A percentile compares a stretch with the other conserved stretches of the same genome.
phyloP scores from a whole-genome alignment of 805 yeast species.

The Metahyphopichia silvanorum region DNA sequence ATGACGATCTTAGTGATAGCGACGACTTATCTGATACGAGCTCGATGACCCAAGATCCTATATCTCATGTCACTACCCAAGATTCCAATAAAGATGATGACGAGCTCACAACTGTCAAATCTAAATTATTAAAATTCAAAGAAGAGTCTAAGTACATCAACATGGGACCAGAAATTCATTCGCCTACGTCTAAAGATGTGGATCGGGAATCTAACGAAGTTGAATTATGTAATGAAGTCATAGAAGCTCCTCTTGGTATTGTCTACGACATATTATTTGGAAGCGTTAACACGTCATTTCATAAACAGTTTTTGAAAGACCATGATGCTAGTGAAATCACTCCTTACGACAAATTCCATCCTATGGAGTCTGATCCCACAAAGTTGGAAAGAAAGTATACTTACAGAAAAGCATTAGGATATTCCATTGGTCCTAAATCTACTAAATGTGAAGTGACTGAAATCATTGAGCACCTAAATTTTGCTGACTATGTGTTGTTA shows the following conservation, averaged over 20 bases:
- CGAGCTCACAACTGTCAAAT: slow-evolving; percentile 4
- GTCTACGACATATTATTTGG: slow-evolving; percentile 73
- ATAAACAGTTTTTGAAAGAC: slow-evolving; percentile 32
- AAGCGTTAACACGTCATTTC: slow-evolving; percentile 38
- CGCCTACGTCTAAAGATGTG: slow-evolving; percentile 50
- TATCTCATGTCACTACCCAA: background rate
- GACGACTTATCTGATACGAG: slow-evolving; percentile 15
- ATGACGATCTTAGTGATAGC: slow-evolving; percentile 16
- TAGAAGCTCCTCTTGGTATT: slow-evolving; percentile 75
- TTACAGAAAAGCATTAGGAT: slow-evolving; percentile 73
- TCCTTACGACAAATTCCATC: slow-evolving; percentile 31
- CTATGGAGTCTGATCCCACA: slow-evolving; percentile 33
- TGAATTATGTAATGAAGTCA: slow-evolving; percentile 46
- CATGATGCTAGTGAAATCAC: slow-evolving; percentile 49
- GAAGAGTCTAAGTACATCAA: slow-evolving; percentile 39
- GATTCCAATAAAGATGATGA: background rate
- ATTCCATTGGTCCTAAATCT: slow-evolving; percentile 88
- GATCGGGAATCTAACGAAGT: slow-evolving; percentile 35
- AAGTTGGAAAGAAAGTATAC: slow-evolving; percentile 50
- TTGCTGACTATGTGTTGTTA: slow-evolving; percentile 54
- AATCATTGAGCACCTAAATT: slow-evolving; percentile 52
- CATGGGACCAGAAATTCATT: slow-evolving; percentile 65
- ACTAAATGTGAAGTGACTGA: slow-evolving; percentile 73
- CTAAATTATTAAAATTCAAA: slow-evolving; percentile 32
- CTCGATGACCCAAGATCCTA: slow-evolving; percentile 1